Conservation (phyloP, 108 stramenopile genomes). For the Stephanodiscus triporus region DNA sequence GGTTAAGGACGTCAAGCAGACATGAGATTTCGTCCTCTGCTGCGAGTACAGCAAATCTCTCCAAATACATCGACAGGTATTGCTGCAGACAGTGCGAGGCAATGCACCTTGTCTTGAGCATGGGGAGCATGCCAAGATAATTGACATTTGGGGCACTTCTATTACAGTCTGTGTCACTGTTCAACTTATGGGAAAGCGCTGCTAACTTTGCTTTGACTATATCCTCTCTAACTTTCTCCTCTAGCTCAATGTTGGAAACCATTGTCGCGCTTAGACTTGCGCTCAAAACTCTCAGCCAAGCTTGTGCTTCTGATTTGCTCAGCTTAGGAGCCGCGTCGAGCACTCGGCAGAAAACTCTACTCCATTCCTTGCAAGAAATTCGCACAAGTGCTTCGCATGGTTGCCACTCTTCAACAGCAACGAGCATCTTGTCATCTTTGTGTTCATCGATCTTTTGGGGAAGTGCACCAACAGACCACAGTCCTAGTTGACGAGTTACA, state of each 20-base stretch:
- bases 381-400: slow-evolving; percentile 87
- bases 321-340: slow-evolving; percentile 35
- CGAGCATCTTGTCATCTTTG: slow-evolving; percentile 18
- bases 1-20: slow-evolving; percentile 55
- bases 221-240: slow-evolving; percentile 45
- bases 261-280: slow-evolving; percentile 52
- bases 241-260: slow-evolving; percentile 40
- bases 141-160: slow-evolving; percentile 17
- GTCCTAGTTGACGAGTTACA: slow-evolving; percentile 48
- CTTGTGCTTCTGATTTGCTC: slow-evolving; percentile 26
- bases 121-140: slow-evolving; percentile 53
- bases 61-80: slow-evolving; percentile 43
- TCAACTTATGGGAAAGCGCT: slow-evolving; percentile 6
- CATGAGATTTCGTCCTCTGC: slow-evolving; percentile 43
- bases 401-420: slow-evolving; percentile 57
- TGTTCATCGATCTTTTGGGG: slow-evolving; percentile 13
- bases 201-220: slow-evolving; percentile 48
- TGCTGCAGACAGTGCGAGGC: slow-evolving; percentile 78
- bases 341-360: slow-evolving; percentile 54
- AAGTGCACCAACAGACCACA: slow-evolving; percentile 66
- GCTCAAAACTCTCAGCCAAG: slow-evolving; percentile 57
- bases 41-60: slow-evolving; percentile 43
- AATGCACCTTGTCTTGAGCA: slow-evolving; percentile 70
- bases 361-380: slow-evolving; percentile 67
- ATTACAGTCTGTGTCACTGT: slow-evolving; percentile 14